Evolutionary conservation across 495 filamentous ascomycete species (phyloP).

Genomic region (Daldinia childiae): DNA sequence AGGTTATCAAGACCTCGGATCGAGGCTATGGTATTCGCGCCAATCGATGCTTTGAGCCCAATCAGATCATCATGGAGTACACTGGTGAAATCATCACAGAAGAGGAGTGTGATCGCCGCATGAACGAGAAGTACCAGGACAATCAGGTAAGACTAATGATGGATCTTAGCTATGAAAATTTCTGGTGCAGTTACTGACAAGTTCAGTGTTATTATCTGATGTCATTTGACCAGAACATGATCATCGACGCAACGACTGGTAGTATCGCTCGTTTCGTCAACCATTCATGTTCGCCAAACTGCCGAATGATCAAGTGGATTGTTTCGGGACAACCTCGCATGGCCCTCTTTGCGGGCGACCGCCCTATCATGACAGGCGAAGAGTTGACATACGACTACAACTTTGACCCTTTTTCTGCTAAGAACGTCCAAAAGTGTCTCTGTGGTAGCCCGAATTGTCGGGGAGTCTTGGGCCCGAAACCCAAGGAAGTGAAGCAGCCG

Average conservation of each 20-base stretch:
- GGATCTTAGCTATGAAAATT: background rate
- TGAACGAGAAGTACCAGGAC: conserved; percentile 91
- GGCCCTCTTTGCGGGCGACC: conserved; percentile 94
- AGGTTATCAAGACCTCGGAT: conserved; percentile 89
- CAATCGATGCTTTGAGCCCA: conserved; percentile 84
- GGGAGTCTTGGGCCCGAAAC: conserved; percentile 79
- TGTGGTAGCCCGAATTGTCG: conserved; percentile 81
- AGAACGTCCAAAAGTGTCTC: conserved; percentile 84
- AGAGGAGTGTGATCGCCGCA: conserved; percentile 88
- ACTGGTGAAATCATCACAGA: conserved; percentile 97
- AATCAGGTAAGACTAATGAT: conserved; percentile 72
- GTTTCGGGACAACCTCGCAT: conserved; percentile 95
- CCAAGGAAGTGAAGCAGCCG: conserved; percentile 63
- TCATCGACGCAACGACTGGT: conserved; percentile 95
- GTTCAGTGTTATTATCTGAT: conserved; percentile 93
- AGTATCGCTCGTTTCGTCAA: conserved; percentile 98
- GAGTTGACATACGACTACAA: conserved; percentile 99
- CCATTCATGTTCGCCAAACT: conserved; percentile 97
- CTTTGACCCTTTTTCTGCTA: conserved; percentile 87
- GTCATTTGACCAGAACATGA: conserved; percentile 98
- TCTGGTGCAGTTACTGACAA: conserved; percentile 26
- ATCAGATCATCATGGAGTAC: conserved; percentile 98
- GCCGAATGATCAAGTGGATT: conserved; percentile 95
- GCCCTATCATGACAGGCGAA: conserved; percentile 89
- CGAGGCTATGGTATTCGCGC: conserved; percentile 91